phyloP scores from a whole-genome alignment of 2,329 filamentous ascomycete species.

The Ophiostoma sp. region DNA sequence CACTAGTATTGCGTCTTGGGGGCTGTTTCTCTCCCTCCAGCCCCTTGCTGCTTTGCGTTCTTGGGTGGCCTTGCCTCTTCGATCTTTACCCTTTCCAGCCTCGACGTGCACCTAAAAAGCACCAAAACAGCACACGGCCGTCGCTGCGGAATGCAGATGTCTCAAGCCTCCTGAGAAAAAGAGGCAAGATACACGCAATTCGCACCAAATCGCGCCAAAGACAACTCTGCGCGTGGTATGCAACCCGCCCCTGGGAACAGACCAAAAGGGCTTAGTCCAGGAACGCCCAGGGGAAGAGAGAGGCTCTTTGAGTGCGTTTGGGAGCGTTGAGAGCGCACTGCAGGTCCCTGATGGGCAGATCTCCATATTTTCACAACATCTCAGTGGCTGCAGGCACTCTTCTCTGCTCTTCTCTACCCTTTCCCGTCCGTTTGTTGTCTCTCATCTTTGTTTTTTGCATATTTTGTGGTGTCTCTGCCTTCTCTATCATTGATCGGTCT shows the following conservation, averaged over 20 bases:
- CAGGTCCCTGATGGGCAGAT: not conserved
- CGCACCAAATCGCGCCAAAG: not conserved
- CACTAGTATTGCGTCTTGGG: not conserved
- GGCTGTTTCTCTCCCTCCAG: constrained; percentile 3
- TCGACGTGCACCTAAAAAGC: not conserved
- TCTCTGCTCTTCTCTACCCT: not conserved
- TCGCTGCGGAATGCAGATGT: constrained; percentile 19
- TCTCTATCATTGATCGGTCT: not conserved
- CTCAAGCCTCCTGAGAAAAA: not conserved
- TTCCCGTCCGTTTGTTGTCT: not conserved
- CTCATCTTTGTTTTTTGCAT: not conserved
- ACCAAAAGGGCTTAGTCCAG: constrained; percentile 20
- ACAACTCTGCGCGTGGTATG: constrained; percentile 18
- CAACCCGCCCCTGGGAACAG: constrained; percentile 21
- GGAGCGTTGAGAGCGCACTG: not conserved
- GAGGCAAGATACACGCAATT: constrained; percentile 12
- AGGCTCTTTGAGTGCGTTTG: not conserved
- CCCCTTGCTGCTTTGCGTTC: constrained; percentile 20
- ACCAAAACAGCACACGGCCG: not conserved
- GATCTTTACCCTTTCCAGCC: constrained; percentile 4
- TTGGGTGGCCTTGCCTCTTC: not conserved
- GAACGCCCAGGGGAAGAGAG: not conserved
- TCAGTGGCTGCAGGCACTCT: constrained; percentile 7
- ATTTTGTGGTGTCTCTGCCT: not conserved
- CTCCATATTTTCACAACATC: not conserved